Percentiles rank a stretch among this genome's conserved stretches.
Evolutionary conservation across 169 alveolate species (phyloP).

Genomic region (Eimeria tenella): DNA sequence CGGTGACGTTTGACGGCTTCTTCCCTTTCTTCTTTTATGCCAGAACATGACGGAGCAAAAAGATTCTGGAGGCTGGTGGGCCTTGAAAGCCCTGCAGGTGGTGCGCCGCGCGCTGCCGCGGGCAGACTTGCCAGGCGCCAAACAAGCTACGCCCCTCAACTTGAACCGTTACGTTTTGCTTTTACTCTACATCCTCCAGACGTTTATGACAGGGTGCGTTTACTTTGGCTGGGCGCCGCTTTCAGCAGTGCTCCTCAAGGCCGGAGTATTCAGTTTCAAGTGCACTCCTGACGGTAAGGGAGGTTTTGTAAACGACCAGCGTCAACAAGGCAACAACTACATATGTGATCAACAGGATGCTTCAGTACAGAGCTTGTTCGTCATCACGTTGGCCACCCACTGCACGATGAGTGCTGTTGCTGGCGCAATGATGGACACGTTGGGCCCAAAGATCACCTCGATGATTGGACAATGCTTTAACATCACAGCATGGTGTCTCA

Average conservation of each 20-base stretch:
- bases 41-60: not conserved
- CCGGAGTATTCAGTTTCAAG: conserved; percentile 22
- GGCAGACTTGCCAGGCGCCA: conserved; percentile 76
- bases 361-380: conserved; percentile 82
- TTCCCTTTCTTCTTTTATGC: not conserved
- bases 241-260: conserved; percentile 56
- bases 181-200: conserved; percentile 23
- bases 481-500: conserved; percentile 81
- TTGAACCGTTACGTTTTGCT: conserved; percentile 70
- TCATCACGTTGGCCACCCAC: conserved; percentile 81
- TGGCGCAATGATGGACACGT: conserved; percentile 82
- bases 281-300: conserved; percentile 28
- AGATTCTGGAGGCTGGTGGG: not conserved
- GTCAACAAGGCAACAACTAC: conserved; percentile 23
- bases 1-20: not conserved
- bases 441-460: conserved; percentile 83
- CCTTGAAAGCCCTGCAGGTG: not conserved
- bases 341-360: conserved; percentile 84
- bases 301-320: conserved; percentile 4
- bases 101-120: conserved; percentile 53
- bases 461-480: conserved; percentile 82
- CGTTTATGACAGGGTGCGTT: conserved; percentile 52
- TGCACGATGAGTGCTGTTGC: conserved; percentile 84
- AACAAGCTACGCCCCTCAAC: conserved; percentile 70
- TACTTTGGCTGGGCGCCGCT: conserved; percentile 80